Conservation (phyloP, 2,329 filamentous ascomycete genomes). For the Periconia macrospinosa region DNA sequence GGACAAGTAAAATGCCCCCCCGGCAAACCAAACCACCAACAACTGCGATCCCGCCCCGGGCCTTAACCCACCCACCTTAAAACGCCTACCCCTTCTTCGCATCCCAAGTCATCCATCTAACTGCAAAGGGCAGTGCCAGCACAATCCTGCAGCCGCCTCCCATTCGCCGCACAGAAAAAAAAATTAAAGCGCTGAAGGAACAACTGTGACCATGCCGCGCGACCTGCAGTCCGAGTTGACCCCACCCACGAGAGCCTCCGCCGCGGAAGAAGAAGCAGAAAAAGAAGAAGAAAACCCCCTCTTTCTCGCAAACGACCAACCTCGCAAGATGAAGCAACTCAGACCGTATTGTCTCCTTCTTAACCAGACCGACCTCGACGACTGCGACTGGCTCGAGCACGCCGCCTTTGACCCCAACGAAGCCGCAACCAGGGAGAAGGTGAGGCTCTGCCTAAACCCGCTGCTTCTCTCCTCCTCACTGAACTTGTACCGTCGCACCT, state of each 20-base stretch:
- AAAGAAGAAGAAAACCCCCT: constrained; percentile 21
- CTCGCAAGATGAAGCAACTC: constrained; percentile 57
- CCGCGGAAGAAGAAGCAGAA: constrained; percentile 32
- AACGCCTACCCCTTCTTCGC: constrained; percentile 7
- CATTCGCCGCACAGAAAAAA: no score
- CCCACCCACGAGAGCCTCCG: constrained; percentile 39
- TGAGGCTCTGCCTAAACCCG: constrained; percentile 34
- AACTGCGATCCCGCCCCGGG: not conserved
- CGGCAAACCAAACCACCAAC: not conserved
- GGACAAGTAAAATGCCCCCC: not conserved
- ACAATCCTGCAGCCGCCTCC: no score
- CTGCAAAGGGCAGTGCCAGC: constrained; percentile 1
- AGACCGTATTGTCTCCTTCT: constrained; percentile 76
- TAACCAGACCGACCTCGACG: constrained; percentile 66
- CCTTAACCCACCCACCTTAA: not conserved
- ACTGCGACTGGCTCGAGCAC: constrained; percentile 61
- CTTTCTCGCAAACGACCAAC: constrained; percentile 27
- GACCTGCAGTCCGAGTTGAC: constrained; percentile 44
- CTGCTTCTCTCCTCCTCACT: not conserved
- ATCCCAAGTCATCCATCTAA: constrained; percentile 1
- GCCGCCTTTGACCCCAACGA: constrained; percentile 61
- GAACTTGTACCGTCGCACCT: not conserved
- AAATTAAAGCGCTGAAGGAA: no score
- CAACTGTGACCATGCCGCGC: constrained; percentile 42
- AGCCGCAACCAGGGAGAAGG: constrained; percentile 63